A percentile compares a stretch with the other conserved stretches of the same genome.
Evolutionary conservation across 371 early-diverging fungal species (phyloP).

Genomic region (Apophysomyces variabilis): DNA sequence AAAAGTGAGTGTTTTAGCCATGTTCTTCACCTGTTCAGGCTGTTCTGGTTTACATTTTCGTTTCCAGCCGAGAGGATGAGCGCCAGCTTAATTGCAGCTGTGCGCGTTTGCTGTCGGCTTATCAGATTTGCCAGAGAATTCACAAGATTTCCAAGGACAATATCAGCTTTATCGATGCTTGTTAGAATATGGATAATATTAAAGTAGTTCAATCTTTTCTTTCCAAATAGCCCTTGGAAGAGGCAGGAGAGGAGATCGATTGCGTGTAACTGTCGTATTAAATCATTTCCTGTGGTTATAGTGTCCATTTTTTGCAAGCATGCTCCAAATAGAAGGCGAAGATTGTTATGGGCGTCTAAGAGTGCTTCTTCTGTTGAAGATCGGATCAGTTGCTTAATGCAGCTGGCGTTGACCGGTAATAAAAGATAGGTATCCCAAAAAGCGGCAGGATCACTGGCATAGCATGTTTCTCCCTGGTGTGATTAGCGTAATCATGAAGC

Average conservation of each 20-base stretch:
- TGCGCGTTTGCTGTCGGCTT: constrained; percentile 16
- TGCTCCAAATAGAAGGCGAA: constrained; percentile 41
- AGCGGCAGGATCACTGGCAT: constrained; percentile 31
- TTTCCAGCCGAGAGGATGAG: constrained; percentile 56
- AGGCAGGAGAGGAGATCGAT: constrained; percentile 44
- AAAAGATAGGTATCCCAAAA: constrained; percentile 60
- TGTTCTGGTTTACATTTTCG: constrained; percentile 65
- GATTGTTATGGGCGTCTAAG: constrained; percentile 37
- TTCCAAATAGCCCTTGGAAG: constrained; percentile 52
- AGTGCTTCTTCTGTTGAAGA: constrained; percentile 49
- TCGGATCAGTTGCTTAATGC: constrained; percentile 39
- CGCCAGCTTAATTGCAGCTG: constrained; percentile 43
- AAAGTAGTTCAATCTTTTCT: constrained; percentile 55
- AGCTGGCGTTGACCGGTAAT: constrained; percentile 44
- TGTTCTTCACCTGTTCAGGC: constrained; percentile 45
- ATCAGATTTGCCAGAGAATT: constrained; percentile 38
- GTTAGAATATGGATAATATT: constrained; percentile 60
- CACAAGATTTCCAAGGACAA: constrained; percentile 44
- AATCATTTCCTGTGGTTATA: constrained; percentile 18
- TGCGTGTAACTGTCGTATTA: constrained; percentile 35
- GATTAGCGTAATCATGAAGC: neutral
- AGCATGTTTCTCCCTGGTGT: constrained; percentile 40
- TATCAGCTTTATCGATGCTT: constrained; percentile 56
- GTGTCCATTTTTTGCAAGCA: constrained; percentile 28
- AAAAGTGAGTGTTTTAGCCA: neutral